These are phyloP conservation scores for Aristolochia contorta DNA, from an alignment of 164 flowering plant species.

Conservation along the genomic window DNA sequence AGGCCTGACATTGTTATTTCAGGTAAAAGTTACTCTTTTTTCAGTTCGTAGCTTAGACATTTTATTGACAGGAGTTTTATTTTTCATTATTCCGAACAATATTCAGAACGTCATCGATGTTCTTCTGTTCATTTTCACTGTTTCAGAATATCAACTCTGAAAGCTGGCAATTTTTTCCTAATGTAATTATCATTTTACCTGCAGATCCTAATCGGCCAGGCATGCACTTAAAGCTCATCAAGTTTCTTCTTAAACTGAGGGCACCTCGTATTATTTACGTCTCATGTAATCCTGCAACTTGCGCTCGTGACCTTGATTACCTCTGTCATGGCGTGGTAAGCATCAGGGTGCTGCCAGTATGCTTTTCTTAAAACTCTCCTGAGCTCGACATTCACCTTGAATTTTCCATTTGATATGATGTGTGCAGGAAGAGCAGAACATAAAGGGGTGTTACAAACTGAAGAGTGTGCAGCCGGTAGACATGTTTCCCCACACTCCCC, in stretches of 20 bases:
- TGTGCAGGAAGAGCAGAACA: constrained; percentile 61
- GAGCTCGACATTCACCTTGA: background rate
- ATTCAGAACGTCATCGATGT: background rate
- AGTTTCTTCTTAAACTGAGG: constrained; percentile 62
- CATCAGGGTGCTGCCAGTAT: background rate
- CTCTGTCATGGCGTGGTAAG: constrained; percentile 91
- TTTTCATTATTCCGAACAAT: background rate
- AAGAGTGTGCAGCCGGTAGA: constrained; percentile 87
- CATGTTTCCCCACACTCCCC: constrained; percentile 99
- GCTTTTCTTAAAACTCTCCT: background rate
- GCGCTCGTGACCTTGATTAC: constrained; percentile 96
- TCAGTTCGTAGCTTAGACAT: background rate
- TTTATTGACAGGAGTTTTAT: background rate
- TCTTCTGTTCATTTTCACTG: too few relatives aligned
- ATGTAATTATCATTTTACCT: constrained; percentile 1
- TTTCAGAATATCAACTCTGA: too few relatives aligned
- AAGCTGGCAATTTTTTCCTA: background rate
- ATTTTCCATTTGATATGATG: background rate
- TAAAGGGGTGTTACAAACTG: constrained; percentile 72
- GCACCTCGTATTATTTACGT: constrained; percentile 76
- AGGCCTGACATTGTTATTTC: constrained; percentile 84
- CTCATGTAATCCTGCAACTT: constrained; percentile 96
- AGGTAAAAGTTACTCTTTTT: constrained; percentile 30
- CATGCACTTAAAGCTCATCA: constrained; percentile 91
- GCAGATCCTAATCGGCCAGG: constrained; percentile 99